phyloP scores from a whole-genome alignment of 2,329 filamentous ascomycete genomes.

The Emericellopsis cladophorae region DNA sequence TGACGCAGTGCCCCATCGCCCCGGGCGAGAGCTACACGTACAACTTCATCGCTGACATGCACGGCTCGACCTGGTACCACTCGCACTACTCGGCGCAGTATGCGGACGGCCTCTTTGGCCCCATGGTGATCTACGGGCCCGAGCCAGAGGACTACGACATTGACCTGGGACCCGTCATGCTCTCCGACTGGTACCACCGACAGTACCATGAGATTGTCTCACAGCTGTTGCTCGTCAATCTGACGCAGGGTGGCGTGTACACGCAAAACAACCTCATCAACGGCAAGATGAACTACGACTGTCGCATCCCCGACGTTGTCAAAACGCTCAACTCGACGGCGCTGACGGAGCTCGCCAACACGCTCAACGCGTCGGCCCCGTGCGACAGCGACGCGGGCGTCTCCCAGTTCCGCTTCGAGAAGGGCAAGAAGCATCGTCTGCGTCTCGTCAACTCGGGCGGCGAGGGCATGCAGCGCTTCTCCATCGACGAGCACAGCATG shows the following conservation, averaged over 20 bases:
- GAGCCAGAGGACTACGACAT: constrained; percentile 40
- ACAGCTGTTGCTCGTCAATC: constrained; percentile 25
- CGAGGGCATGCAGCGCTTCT: constrained; percentile 40
- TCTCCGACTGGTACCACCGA: constrained; percentile 50
- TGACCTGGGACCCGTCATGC: constrained; percentile 43
- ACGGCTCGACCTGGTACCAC: constrained; percentile 47
- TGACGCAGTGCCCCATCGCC: constrained; percentile 53
- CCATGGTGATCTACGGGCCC: constrained; percentile 46
- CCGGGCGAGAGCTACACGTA: constrained; percentile 45
- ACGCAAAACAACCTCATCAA: constrained; percentile 51
- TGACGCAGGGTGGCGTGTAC: constrained; percentile 26
- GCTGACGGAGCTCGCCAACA: constrained; percentile 25
- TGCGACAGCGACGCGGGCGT: constrained; percentile 35
- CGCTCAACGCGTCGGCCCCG: constrained; percentile 16
- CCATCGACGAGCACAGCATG: constrained; percentile 46
- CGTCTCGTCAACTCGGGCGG: constrained; percentile 45
- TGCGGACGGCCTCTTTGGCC: constrained; percentile 46
- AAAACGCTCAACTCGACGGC: constrained; percentile 34
- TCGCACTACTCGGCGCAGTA: constrained; percentile 48
- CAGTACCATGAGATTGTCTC: constrained; percentile 34
- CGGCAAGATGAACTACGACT: constrained; percentile 47
- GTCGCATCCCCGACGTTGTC: constrained; percentile 48
- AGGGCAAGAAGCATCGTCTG: constrained; percentile 43
- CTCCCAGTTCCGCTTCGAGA: constrained; percentile 36
- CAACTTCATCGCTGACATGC: constrained; percentile 36